phyloP scores from a whole-genome alignment of 176 grass and related monocot genomes.

The Carex parvula region DNA sequence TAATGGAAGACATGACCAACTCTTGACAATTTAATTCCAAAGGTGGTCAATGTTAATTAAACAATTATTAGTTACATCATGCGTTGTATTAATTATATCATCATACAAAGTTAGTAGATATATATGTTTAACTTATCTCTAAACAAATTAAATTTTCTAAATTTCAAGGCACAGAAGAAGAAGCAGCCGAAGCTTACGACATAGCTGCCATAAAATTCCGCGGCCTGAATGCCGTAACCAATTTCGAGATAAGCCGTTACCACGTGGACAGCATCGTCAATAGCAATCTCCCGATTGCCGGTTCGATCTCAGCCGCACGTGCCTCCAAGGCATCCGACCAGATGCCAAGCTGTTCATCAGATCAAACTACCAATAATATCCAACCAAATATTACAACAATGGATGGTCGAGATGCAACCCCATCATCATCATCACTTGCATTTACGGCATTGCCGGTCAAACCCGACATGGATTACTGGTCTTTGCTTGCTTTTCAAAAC shows the following conservation, averaged over 20 bases:
- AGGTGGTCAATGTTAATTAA: neutral
- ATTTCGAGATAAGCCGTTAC: slow-evolving; percentile 93
- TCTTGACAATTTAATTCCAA: neutral
- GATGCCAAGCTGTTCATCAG: slow-evolving; percentile 30
- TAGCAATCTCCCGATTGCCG: slow-evolving; percentile 67
- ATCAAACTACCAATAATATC: slow-evolving; percentile 6
- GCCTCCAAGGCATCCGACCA: slow-evolving; percentile 36
- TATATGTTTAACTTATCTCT: neutral
- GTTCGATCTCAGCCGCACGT: slow-evolving; percentile 40
- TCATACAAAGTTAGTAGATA: neutral
- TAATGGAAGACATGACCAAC: neutral
- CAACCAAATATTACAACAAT: neutral
- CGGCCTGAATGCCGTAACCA: slow-evolving; percentile 81
- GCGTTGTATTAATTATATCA: neutral
- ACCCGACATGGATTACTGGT: slow-evolving; percentile 68
- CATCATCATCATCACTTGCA: slow-evolving; percentile 14
- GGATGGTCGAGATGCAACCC: neutral
- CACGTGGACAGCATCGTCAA: slow-evolving; percentile 83
- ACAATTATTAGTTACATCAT: neutral
- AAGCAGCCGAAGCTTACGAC: slow-evolving; percentile 94
- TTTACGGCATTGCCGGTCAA: slow-evolving; percentile 35
- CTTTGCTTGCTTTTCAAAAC: slow-evolving; percentile 60
- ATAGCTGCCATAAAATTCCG: slow-evolving; percentile 95
- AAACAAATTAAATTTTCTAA: neutral
- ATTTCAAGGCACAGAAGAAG: slow-evolving; percentile 66